Evolutionary conservation across 441 rosid species (phyloP).

Genomic region (Jatropha multifida): DNA sequence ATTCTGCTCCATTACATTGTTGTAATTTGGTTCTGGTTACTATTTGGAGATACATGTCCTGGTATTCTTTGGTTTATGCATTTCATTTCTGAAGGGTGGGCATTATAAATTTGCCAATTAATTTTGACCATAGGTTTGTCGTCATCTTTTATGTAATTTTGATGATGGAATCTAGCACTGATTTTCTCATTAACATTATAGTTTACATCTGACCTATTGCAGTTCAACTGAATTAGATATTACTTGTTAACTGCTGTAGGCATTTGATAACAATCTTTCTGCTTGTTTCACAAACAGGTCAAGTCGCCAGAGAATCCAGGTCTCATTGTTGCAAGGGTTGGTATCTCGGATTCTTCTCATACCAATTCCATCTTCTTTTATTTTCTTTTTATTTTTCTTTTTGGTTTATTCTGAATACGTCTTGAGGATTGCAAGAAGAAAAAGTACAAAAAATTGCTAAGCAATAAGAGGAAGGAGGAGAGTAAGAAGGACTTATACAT

Average conservation of each 20-base stretch:
- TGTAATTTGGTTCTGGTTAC: not conserved
- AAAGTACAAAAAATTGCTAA: not conserved
- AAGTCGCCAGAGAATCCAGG: conserved; percentile 55
- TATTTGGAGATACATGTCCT: not conserved
- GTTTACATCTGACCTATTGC: not conserved
- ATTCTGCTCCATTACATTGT: not conserved
- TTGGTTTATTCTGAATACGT: not conserved
- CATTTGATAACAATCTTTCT: conserved; percentile 12
- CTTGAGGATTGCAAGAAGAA: not conserved
- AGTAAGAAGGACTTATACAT: not conserved
- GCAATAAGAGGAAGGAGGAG: not conserved
- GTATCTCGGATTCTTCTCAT: conserved; percentile 16
- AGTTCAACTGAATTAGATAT: not conserved
- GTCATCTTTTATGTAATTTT: not conserved
- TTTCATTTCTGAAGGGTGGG: not conserved
- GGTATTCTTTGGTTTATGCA: not conserved
- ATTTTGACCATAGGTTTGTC: not conserved
- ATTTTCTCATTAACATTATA: not conserved
- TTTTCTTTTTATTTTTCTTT: not conserved
- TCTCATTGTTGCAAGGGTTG: conserved; percentile 62
- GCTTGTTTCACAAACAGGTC: conserved; percentile 49
- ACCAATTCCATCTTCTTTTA: not conserved
- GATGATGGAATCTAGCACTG: not conserved
- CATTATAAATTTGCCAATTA: not conserved
- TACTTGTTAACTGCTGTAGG: not conserved